phyloP scores from a whole-genome alignment of 1,284 basidiomycete genomes.

The Xanthoconium separans region DNA sequence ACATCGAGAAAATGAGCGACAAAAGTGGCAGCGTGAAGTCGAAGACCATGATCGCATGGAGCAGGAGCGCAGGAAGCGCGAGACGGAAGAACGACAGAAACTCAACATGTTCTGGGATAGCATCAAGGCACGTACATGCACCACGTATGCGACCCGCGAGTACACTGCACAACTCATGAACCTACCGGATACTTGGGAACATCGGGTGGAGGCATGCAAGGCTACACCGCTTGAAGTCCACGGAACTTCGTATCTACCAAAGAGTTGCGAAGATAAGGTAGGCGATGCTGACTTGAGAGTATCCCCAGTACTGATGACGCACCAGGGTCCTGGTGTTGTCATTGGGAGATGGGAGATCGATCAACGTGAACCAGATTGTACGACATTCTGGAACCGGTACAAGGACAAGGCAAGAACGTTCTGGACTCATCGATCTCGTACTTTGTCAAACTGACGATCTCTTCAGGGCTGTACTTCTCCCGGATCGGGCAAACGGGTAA shows the following conservation, averaged over 20 bases:
- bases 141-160: constrained; percentile 24
- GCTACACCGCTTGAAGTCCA: constrained; percentile 25
- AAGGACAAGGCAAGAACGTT: constrained; percentile 17
- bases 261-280: constrained; percentile 27
- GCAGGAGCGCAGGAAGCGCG: constrained; percentile 11
- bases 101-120: constrained; percentile 25
- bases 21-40: constrained; percentile 11
- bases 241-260: constrained; percentile 23
- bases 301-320: background rate
- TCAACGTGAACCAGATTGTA: constrained; percentile 23
- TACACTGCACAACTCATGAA: constrained; percentile 26
- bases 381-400: constrained; percentile 22
- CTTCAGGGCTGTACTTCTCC: constrained; percentile 17
- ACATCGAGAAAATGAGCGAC: constrained; percentile 3
- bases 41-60: constrained; percentile 13
- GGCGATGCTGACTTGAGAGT: background rate
- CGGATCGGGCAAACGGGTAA: constrained; percentile 19
- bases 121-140: constrained; percentile 22
- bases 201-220: constrained; percentile 27
- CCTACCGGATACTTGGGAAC: constrained; percentile 18
- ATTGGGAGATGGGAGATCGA: constrained; percentile 23
- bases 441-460: background rate
- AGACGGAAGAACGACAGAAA: constrained; percentile 21
- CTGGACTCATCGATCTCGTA: no score
- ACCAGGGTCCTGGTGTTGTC: constrained; percentile 21